Percentiles rank a stretch among this genome's conserved stretches.
Conservation (phyloP, 306 rosid genomes). For the Trifolium fragiferum region DNA sequence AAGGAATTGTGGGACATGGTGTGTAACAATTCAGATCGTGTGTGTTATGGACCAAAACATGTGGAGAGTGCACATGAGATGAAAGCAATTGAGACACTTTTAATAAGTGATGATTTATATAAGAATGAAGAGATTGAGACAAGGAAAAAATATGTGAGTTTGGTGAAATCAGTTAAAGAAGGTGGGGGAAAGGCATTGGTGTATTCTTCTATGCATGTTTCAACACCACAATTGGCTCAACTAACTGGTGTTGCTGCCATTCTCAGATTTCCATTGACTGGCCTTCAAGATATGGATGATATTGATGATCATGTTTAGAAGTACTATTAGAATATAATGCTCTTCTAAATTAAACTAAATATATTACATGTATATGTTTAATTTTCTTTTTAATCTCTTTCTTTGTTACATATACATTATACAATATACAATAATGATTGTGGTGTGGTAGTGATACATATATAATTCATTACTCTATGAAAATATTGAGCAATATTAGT, state of each 20-base stretch:
- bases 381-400: too few relatives aligned
- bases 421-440: too few relatives aligned
- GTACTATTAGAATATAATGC: background rate
- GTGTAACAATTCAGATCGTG: too few relatives aligned
- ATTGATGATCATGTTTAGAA: background rate
- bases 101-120: constrained; percentile 47
- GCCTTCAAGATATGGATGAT: constrained; percentile 28
- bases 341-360: too few relatives aligned
- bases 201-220: constrained; percentile 48
- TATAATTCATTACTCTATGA: rapidly evolving
- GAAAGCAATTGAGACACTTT: constrained; percentile 49
- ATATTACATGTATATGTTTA: constrained; percentile 35
- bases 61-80: constrained; percentile 48
- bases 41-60: too few relatives aligned
- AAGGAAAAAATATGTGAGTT: constrained; percentile 7
- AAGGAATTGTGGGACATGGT: constrained; percentile 45
- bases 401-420: too few relatives aligned
- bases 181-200: constrained; percentile 52
- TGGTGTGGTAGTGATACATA: too few relatives aligned
- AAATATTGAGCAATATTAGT: too few relatives aligned
- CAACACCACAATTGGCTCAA: constrained; percentile 28
- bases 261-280: constrained; percentile 56
- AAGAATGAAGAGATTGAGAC: constrained; percentile 39
- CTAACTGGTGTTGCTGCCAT: constrained; percentile 49
- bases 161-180: constrained; percentile 44